phyloP scores from a whole-genome alignment of 495 filamentous ascomycete genomes.

The Zalerion maritima region DNA sequence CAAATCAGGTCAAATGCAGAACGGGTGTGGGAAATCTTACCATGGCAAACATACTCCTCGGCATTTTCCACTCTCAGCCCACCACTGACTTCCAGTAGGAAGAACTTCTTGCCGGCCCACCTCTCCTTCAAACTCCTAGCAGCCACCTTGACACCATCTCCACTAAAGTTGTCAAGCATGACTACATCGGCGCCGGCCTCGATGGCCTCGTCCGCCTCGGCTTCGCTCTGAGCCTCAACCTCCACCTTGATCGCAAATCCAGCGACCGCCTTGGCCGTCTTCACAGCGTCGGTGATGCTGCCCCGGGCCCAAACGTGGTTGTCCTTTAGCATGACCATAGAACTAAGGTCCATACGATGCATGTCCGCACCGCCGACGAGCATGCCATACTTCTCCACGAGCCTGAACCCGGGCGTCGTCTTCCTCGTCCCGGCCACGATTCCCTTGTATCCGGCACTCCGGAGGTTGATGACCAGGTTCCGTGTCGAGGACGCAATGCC shows the following conservation, averaged over 20 bases:
- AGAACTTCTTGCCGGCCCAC: slow-evolving; percentile 51
- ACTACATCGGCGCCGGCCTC: slow-evolving; percentile 83
- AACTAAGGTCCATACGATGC: slow-evolving; percentile 79
- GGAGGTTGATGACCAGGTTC: slow-evolving; percentile 32
- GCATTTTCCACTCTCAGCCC: slow-evolving; percentile 81
- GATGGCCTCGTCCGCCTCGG: slow-evolving; percentile 82
- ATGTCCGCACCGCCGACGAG: slow-evolving; percentile 80
- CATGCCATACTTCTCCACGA: slow-evolving; percentile 98
- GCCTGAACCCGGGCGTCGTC: slow-evolving; percentile 86
- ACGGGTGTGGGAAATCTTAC: slow-evolving; percentile 25
- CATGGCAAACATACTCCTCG: slow-evolving; percentile 58
- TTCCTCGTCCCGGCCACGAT: slow-evolving; percentile 92
- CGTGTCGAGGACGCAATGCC: slow-evolving; percentile 68
- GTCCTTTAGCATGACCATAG: slow-evolving; percentile 98
- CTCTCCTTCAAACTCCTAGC: slow-evolving; percentile 58
- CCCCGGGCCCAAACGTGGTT: slow-evolving; percentile 89
- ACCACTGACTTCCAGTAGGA: slow-evolving; percentile 83
- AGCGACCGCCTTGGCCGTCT: slow-evolving; percentile 65
- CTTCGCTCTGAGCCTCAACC: slow-evolving; percentile 80
- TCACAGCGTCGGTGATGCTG: slow-evolving; percentile 70
- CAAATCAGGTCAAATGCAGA: too few relatives aligned
- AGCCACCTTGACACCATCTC: slow-evolving; percentile 56
- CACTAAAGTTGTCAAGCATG: slow-evolving; percentile 91
- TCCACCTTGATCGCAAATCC: slow-evolving; percentile 91
- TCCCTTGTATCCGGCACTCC: slow-evolving; percentile 56